Conservation (phyloP, 768 basidiomycete species). For the Xerocomus potaroensis region DNA sequence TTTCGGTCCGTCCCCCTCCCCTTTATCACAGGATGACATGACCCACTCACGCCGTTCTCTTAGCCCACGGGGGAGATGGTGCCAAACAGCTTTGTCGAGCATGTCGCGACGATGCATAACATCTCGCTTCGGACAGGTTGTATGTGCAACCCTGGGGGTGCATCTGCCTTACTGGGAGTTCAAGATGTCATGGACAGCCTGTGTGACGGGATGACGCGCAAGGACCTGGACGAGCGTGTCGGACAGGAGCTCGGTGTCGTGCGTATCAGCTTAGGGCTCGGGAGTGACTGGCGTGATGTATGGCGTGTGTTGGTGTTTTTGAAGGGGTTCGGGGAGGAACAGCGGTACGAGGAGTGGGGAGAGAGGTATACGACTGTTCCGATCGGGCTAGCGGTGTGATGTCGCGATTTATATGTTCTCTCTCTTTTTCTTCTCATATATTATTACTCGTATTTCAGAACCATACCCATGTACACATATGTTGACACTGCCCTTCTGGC, state of each 20-base stretch:
- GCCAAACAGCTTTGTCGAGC: constrained; percentile 70
- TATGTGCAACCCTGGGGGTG: constrained; percentile 86
- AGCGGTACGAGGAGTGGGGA: constrained; percentile 38
- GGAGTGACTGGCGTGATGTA: constrained; percentile 73
- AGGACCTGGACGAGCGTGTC: constrained; percentile 55
- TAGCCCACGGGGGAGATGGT: constrained; percentile 65
- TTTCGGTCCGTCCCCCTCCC: constrained; percentile 44
- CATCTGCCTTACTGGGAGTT: constrained; percentile 66
- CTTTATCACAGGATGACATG: too few species aligned
- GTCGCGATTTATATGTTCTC: too few species aligned
- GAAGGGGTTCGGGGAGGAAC: constrained; percentile 39
- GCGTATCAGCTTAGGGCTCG: constrained; percentile 73
- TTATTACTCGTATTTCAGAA: too few species aligned
- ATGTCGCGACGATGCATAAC: constrained; percentile 55
- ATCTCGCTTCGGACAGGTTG: constrained; percentile 82
- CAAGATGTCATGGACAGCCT: constrained; percentile 60
- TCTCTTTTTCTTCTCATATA: too few species aligned
- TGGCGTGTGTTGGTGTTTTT: constrained; percentile 54
- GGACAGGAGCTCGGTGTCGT: constrained; percentile 73
- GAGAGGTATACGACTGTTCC: constrained; percentile 33
- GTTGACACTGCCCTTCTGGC: too few species aligned
- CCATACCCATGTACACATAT: too few species aligned
- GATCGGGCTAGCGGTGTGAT: constrained; percentile 35
- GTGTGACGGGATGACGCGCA: constrained; percentile 54
- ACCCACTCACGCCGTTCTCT: not conserved